These are phyloP conservation scores for Hippophae gyantsensis DNA, from an alignment of 306 rosid species.

Conservation along the genomic window DNA sequence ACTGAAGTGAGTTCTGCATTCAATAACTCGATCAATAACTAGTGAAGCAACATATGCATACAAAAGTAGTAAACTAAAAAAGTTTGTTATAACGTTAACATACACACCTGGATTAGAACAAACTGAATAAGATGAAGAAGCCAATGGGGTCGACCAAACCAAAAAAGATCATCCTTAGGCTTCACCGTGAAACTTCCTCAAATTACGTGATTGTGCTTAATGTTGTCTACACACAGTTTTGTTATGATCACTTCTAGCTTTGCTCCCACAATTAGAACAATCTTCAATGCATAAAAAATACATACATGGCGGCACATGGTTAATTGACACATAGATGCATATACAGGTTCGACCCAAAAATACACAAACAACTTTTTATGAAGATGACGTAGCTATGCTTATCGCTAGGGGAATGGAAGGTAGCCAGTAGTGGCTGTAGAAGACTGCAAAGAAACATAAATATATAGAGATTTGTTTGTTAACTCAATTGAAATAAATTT, in stretches of 20 bases:
- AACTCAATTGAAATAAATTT: no score
- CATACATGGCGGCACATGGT: neutral
- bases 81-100: neutral
- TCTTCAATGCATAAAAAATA: conserved; percentile 20
- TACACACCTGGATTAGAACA: conserved; percentile 47
- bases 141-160: conserved; percentile 54
- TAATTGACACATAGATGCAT: neutral
- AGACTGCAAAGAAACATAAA: conserved; percentile 31
- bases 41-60: neutral
- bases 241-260: conserved; percentile 53
- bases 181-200: conserved; percentile 43
- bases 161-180: conserved; percentile 45
- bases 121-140: conserved; percentile 50
- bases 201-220: conserved; percentile 32
- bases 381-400: neutral
- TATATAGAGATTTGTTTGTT: neutral
- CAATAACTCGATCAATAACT: neutral
- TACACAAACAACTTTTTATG: no score
- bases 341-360: no score
- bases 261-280: conserved; percentile 49
- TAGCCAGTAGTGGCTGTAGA: conserved; percentile 54
- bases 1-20: conserved; percentile 59
- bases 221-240: conserved; percentile 47
- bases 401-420: conserved; percentile 67
- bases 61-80: no score